Evolutionary conservation across 345 rosid genomes (phyloP), one percentile per base, ranked within the genome.

Genomic region (Citrus mangshanensis): DNA sequence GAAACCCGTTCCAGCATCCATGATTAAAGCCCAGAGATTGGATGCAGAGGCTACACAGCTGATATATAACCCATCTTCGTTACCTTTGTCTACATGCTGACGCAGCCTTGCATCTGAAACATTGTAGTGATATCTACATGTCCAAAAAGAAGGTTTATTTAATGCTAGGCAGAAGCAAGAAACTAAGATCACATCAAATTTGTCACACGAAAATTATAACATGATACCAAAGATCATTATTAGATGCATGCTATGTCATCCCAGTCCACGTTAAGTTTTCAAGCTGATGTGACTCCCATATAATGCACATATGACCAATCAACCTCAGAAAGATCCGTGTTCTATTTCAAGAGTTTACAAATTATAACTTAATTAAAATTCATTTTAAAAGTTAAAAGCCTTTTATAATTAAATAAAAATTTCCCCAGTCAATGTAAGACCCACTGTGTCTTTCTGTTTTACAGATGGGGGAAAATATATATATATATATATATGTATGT

Each of bases 1-100:
- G 89, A 92, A 95, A 63, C 97, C 97, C 2, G 99, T 95, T 81
- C 99, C 98, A 19, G 98, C 99, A 85, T 95, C 98, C 99, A 95
- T 95, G 81, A 95, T 92, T 58, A 95, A 68, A 56, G 99, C 99
- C 99, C 99, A 95, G 60, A 95, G 91, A 90, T 92, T 93, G 77
- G 91, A 60, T 56, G 97, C 82, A 75, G 99, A 93, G 68, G 98
- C 97, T 79, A 93, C 93, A 83, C 96, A 91, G 85, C 98, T 95
- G 58, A 93, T 91, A 79, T 56, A 92, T 77, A 95, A 83, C 38
- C 97, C 98, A 79, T 95, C 99, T 85, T 92, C 98, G 62, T 89
- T 95, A 62, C 99, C 99, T 86, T 93, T 95, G 70, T 93, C 97
- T 38, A 94, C 90, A 80, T 92, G 99, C 78, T 92, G 96, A 62